Conservation (phyloP, 495 filamentous ascomycete genomes). For the Penicillium coffeae region DNA sequence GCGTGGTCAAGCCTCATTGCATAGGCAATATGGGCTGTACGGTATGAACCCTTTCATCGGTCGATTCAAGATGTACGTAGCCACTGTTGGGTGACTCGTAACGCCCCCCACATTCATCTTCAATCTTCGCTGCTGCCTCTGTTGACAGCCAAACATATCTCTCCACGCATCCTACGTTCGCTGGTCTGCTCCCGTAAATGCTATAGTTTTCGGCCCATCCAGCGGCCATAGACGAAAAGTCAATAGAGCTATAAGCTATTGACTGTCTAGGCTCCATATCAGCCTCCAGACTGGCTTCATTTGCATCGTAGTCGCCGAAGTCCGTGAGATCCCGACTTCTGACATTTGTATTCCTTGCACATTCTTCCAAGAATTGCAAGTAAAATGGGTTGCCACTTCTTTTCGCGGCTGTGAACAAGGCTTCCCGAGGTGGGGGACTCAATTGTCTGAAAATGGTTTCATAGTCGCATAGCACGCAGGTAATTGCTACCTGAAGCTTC, state of each 20-base stretch:
- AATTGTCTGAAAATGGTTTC: not conserved
- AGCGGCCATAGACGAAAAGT: not conserved
- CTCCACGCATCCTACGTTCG: not conserved
- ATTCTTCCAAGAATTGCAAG: not conserved
- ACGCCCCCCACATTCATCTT: not conserved
- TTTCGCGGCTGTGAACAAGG: not conserved
- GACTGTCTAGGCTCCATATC: not conserved
- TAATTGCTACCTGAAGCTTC: not conserved
- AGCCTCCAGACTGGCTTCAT: not conserved
- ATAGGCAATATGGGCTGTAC: not conserved
- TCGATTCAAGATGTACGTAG: not conserved
- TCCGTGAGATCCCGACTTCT: not conserved
- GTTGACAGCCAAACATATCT: not conserved
- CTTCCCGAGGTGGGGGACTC: not conserved
- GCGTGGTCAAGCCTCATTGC: not conserved
- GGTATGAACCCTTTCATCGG: not conserved
- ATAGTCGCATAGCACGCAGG: not conserved
- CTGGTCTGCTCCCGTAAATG: not conserved
- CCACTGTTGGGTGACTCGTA: not conserved
- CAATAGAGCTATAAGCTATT: not conserved
- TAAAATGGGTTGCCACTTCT: not conserved
- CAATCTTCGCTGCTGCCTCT: not conserved
- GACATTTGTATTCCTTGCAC: not conserved
- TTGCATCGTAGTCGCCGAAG: not conserved
- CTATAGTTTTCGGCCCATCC: not conserved